These are phyloP conservation scores for Ailanthus altissimus DNA, from an alignment of 345 rosid species.

Conservation along the genomic window DNA sequence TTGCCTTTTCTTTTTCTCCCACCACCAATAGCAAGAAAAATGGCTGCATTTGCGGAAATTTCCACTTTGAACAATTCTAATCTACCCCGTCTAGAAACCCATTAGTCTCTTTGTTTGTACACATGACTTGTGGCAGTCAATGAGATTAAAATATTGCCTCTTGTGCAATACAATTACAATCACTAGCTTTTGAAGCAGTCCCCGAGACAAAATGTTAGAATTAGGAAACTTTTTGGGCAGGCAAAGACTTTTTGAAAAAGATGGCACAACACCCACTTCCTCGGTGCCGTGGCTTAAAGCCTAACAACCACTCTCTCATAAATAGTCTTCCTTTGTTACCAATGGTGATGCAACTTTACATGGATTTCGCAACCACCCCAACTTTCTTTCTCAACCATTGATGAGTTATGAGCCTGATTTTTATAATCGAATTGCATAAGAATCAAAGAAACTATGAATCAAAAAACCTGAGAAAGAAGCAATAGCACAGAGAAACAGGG, in stretches of 20 bases:
- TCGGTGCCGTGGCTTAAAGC: not conserved
- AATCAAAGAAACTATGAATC: no score
- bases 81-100: not conserved
- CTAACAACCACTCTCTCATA: not conserved
- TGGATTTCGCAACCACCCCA: constrained; percentile 10
- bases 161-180: not conserved
- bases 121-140: not conserved
- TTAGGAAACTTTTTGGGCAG: not conserved
- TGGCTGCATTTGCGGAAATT: not conserved
- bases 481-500: not conserved
- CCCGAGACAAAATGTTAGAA: not conserved
- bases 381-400: not conserved
- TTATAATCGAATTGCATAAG: not conserved
- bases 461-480: not conserved
- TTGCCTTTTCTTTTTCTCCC: not conserved
- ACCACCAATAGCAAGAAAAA: not conserved
- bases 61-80: constrained; percentile 3
- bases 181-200: not conserved
- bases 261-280: constrained; percentile 2
- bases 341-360: not conserved
- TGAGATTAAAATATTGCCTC: no score
- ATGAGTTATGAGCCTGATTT: no score
- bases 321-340: not conserved
- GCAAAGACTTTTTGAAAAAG: not conserved
- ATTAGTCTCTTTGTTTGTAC: not conserved